phyloP scores from a whole-genome alignment of 2,329 filamentous ascomycete genomes.

The Lachnellula arida region DNA sequence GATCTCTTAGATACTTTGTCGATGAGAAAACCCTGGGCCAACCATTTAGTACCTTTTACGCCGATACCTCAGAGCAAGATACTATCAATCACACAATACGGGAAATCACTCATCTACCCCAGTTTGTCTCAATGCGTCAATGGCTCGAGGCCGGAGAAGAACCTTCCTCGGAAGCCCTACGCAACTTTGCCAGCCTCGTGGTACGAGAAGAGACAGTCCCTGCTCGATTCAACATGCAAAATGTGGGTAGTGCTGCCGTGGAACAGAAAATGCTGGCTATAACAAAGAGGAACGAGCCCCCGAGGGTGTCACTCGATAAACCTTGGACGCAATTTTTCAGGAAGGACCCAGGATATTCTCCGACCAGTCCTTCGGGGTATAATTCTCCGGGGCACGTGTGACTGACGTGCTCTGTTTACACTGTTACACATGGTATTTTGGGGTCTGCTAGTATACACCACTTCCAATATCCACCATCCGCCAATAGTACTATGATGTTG shows the following conservation, averaged over 20 bases:
- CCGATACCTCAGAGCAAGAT: slow-evolving; percentile 10
- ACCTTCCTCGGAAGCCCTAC: slow-evolving; percentile 1
- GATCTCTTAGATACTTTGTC: neutral
- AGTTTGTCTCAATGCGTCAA: neutral
- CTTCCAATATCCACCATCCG: too few species aligned
- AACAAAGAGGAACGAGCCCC: neutral
- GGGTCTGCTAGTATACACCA: too few species aligned
- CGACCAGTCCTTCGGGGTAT: too few species aligned
- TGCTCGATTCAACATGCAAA: slow-evolving; percentile 5
- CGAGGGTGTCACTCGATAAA: neutral
- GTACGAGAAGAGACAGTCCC: slow-evolving; percentile 16
- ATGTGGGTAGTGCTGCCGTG: neutral
- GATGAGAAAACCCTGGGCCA: neutral
- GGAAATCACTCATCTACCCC: slow-evolving; percentile 4
- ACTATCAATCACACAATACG: slow-evolving; percentile 17
- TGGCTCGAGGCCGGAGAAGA: neutral
- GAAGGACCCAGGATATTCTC: neutral
- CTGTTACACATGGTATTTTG: too few species aligned
- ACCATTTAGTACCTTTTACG: neutral
- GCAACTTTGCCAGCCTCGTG: slow-evolving; percentile 21
- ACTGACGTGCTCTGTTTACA: too few species aligned
- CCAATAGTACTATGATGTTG: too few species aligned
- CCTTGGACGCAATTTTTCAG: neutral
- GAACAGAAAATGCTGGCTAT: neutral
- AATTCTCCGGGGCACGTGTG: too few species aligned